Evolutionary conservation across 2,329 filamentous ascomycete species (phyloP), one percentile per base, ranked within the genome.

Genomic region (Neocatenulostroma microsporum): DNA sequence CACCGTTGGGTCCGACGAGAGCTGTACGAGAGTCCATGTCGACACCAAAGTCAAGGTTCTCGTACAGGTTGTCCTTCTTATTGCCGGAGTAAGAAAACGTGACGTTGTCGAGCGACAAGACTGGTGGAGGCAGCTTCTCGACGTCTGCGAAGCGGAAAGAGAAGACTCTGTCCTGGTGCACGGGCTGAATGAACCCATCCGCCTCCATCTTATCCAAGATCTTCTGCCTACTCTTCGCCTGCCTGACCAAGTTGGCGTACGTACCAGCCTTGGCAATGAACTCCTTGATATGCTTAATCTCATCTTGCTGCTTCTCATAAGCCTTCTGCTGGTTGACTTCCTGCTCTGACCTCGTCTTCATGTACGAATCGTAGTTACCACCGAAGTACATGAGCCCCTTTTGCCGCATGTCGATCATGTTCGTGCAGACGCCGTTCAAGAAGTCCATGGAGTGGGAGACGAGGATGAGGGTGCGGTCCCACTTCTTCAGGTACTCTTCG

Each of bases 171-270:
- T 98, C 91, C 47, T 77, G 68, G 38, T 74, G 67, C 45, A 98
- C 87, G 39, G 86, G 84, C 68, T 98, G 82, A 61, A 98, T 96
- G 67, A 96, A 91, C 51, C 91, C 91, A 57, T 98, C 91, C 54
- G 93, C 91, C 75, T 96, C 89, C 91, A 98, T 98, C 81, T 98
- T 98, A 77, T 98, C 91, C 51, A 96, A 76, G 66, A 96, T 96
- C 85, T 98, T 98, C 69, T 98, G 91, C 49, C 91, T 81, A 28
- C 91, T 96, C 76, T 98, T 98, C 67, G 93, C 93, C 70, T 98
- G 91, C 64, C 85, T 78, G 61, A 98, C 91, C 73, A 98, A 76
- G 73, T 98, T 98, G 77, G 93, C 91, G 61, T 98, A 98, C 44
- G 91, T 98, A 88, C 93, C 91, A 40, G 91, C 91, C 45, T 89